Percentiles rank a stretch among this genome's conserved stretches.
These are phyloP conservation scores for Sisymbrium altissimum DNA, from an alignment of 345 rosid genomes.

Conservation along the genomic window DNA sequence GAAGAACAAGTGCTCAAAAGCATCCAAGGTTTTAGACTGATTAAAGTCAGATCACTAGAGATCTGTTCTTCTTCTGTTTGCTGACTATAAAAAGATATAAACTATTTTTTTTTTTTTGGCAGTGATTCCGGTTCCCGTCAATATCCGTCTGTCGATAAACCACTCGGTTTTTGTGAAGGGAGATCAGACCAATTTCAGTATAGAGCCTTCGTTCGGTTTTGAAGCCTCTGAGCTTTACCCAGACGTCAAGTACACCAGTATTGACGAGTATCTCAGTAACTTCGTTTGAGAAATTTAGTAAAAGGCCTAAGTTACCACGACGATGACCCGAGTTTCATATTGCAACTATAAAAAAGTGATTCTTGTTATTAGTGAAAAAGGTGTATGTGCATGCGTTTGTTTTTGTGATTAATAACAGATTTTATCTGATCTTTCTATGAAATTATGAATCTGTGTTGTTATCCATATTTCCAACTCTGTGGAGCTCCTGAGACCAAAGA, in stretches of 20 bases:
- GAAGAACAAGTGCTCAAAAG: conserved; percentile 53
- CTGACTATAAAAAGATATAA: not conserved
- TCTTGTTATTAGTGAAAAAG: not conserved
- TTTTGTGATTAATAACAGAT: not conserved
- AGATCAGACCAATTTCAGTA: not conserved
- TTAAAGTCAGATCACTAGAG: too few species aligned
- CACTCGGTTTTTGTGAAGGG: not conserved
- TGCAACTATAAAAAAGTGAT: not conserved
- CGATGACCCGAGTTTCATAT: too few species aligned
- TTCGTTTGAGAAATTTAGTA: not conserved
- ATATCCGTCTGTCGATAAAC: not conserved
- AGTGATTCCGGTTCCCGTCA: conserved; percentile 36
- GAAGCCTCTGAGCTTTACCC: not conserved
- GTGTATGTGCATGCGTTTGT: not conserved
- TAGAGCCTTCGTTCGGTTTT: not conserved
- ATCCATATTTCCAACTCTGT: not conserved
- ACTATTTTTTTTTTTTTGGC: conserved; percentile 14
- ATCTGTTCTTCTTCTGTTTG: not conserved
- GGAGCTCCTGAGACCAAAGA: not conserved
- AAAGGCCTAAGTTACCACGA: too few species aligned
- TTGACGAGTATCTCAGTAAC: not conserved
- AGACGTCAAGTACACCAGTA: not conserved
- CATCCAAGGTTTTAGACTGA: conserved; percentile 39
- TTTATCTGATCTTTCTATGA: not conserved
- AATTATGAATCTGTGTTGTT: not conserved